Base-by-base conservation (phyloP, 768 basidiomycete genomes). In the Russula brevipes region DNA sequence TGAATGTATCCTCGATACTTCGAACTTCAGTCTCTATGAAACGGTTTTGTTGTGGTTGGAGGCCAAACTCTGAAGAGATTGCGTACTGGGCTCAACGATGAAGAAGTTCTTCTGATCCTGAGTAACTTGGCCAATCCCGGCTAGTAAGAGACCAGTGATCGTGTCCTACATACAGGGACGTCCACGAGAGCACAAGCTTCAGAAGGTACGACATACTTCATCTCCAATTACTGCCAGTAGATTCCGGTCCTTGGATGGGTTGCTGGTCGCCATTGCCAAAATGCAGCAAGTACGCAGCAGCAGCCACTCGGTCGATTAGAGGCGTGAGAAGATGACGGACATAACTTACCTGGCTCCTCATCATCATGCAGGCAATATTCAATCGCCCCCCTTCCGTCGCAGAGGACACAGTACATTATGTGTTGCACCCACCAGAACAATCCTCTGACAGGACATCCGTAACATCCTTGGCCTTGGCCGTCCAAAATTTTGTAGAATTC, bases 71-170 rank as follows among this genome's bases (percentile, higher is more conserved):
- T 49, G 6, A 65, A 11, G 58, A 54, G 33, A 39, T 55, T 24
- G 47, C 64, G 39, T 50, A 98, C 97, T 99, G 10, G 87, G 72
- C 70, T 98, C 96, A 44, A 98, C 97, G 38, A 98, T 85, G 51
- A 98, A 79, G 74, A 99, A 98, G 78, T 98, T 99, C 88, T 97
- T 97, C 81, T 94, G 91, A 49, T 89, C 82, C 62, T 89, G 85
- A 69, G 88, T 87, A 66, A 98, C 81, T 74, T 99, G 90, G 0
- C 97, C 97, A 51, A 98, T 84, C 41, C 97, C 97, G 6, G 97
- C 97, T 53, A 99, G 82, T 46, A 99, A 82, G 16, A 98, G 82
- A 46, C 97, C 97, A 0, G 97, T 98, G 65, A 98, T 91, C 4
- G 96, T 93, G 78, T 99, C 97, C 96, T 99, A 70, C 30, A 56